Evolutionary conservation across 2,329 filamentous ascomycete genomes (phyloP).

Genomic region (Monosporascus sp.): DNA sequence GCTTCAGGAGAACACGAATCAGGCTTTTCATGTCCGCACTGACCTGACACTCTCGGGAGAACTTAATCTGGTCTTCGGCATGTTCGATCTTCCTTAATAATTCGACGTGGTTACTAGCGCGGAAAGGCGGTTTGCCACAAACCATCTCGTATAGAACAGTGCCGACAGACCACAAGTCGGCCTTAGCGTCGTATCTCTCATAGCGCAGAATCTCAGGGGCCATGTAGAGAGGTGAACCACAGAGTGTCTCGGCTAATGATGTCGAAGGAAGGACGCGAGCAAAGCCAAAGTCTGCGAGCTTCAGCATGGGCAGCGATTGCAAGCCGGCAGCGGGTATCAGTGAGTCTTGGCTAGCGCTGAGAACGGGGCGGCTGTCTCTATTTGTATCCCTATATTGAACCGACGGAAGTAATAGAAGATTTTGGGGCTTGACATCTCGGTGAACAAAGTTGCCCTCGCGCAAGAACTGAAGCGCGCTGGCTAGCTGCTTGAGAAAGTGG

Average conservation of each 20-base stretch:
- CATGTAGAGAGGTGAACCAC: slow-evolving; percentile 97
- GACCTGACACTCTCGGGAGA: slow-evolving; percentile 65
- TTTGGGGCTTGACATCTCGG: slow-evolving; percentile 96
- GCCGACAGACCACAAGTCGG: slow-evolving; percentile 95
- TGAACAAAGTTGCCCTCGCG: slow-evolving; percentile 83
- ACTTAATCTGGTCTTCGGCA: slow-evolving; percentile 78
- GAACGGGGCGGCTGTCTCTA: slow-evolving; percentile 61
- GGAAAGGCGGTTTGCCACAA: slow-evolving; percentile 82
- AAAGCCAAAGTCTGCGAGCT: slow-evolving; percentile 98
- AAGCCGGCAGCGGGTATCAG: slow-evolving; percentile 77
- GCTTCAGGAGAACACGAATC: slow-evolving; percentile 75
- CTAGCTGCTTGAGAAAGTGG: slow-evolving; percentile 92
- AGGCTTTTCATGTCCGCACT: slow-evolving; percentile 74
- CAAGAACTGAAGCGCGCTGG: slow-evolving; percentile 86
- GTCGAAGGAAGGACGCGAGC: slow-evolving; percentile 86
- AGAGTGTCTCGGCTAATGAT: slow-evolving; percentile 90
- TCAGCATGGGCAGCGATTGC: slow-evolving; percentile 85
- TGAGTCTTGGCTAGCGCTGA: slow-evolving; percentile 72
- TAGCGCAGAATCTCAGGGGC: slow-evolving; percentile 95
- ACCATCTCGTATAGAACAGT: slow-evolving; percentile 96
- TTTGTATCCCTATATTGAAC: slow-evolving; percentile 60
- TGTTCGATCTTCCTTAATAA: slow-evolving; percentile 87
- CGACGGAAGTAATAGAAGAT: slow-evolving; percentile 83
- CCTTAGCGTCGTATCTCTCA: slow-evolving; percentile 95
- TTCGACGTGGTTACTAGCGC: slow-evolving; percentile 91